These are phyloP conservation scores for Leishmania amazonensis DNA, from an alignment of 208 protist species.

Conservation along the genomic window DNA sequence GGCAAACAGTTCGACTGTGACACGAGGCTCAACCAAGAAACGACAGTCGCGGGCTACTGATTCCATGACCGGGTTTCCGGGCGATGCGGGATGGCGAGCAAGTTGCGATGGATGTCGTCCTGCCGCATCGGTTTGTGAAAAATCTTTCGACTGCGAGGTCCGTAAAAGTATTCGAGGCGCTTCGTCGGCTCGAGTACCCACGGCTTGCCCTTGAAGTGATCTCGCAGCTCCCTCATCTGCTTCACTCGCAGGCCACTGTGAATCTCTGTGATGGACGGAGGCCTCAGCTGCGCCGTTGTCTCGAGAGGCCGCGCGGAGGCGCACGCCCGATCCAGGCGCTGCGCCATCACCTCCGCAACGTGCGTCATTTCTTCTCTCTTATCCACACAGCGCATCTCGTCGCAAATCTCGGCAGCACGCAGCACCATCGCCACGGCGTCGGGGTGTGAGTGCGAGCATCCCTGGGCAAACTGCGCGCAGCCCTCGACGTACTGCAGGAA, in stretches of 20 bases:
- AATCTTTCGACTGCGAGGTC: conserved; percentile 55
- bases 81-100: conserved; percentile 27
- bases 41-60: background rate
- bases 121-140: conserved; percentile 45
- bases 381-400: conserved; percentile 83
- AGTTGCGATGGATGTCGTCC: conserved; percentile 28
- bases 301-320: conserved; percentile 70
- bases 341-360: conserved; percentile 67
- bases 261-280: conserved; percentile 44
- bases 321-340: conserved; percentile 76
- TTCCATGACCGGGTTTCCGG: conserved; percentile 28
- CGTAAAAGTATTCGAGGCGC: conserved; percentile 42
- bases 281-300: conserved; percentile 34
- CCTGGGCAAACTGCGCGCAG: conserved; percentile 71
- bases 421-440: conserved; percentile 79
- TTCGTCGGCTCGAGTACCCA: conserved; percentile 44
- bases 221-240: conserved; percentile 46
- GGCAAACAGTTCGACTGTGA: background rate
- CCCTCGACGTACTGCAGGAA: conserved; percentile 89
- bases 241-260: conserved; percentile 29
- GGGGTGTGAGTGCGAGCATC: conserved; percentile 84
- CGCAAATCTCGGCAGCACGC: conserved; percentile 82
- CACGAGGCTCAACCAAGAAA: background rate
- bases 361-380: conserved; percentile 88
- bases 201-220: conserved; percentile 59